Evolutionary conservation across 1,284 basidiomycete genomes (phyloP).

Genomic region (Coriolopsis trogii): DNA sequence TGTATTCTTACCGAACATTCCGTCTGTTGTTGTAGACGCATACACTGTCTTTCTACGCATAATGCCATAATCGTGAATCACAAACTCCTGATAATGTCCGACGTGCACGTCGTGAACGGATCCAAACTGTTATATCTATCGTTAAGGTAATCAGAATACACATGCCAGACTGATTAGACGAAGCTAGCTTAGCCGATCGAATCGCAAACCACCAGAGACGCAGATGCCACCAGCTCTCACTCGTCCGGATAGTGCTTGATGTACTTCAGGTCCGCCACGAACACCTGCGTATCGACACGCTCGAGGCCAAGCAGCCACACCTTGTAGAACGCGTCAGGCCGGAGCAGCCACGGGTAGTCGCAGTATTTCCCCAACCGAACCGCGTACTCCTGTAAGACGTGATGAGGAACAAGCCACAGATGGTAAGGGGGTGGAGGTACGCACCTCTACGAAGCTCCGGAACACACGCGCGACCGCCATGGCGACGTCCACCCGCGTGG

Average conservation of each 20-base stretch:
- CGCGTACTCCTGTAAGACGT: conserved; percentile 4
- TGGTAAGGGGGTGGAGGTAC: background rate
- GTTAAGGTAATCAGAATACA: no score
- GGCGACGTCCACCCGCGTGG: conserved; percentile 10
- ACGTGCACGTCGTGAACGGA: no score
- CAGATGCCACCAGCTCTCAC: no score
- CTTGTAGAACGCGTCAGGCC: conserved; percentile 13
- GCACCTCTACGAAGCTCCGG: conserved; percentile 17
- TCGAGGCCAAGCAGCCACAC: conserved; percentile 19
- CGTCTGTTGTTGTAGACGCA: no score
- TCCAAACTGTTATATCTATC: no score
- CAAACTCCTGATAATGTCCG: no score
- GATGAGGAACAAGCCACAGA: background rate
- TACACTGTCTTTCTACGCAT: no score
- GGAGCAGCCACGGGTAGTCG: conserved; percentile 9
- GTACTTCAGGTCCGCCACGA: conserved; percentile 17
- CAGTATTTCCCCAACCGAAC: background rate
- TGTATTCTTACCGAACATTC: no score
- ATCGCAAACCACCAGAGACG: no score
- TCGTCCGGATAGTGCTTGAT: conserved; percentile 15
- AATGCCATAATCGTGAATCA: no score
- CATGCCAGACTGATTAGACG: no score
- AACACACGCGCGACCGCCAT: conserved; percentile 17
- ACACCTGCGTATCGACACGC: conserved; percentile 18
- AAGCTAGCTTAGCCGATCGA: no score